Evolutionary conservation across 2,329 filamentous ascomycete genomes (phyloP).

Genomic region (Teratosphaeria destructans): DNA sequence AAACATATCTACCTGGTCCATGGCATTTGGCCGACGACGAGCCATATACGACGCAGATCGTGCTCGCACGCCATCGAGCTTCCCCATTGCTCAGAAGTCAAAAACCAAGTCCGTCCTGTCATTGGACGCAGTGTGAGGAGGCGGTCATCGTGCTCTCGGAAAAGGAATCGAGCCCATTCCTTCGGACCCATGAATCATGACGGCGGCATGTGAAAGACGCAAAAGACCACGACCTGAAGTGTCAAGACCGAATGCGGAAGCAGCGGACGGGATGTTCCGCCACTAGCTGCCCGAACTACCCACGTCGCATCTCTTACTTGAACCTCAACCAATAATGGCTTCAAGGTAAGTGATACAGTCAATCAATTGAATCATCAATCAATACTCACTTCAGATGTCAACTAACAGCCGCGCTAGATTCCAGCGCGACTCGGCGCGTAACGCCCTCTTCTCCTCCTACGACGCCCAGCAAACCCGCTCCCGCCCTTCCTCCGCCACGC

Average conservation of each 20-base stretch:
- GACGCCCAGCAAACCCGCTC: constrained; percentile 20
- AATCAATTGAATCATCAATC: not conserved
- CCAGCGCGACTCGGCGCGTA: constrained; percentile 29
- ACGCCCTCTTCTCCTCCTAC: constrained; percentile 31
- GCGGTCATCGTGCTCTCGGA: not conserved
- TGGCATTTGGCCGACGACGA: not conserved
- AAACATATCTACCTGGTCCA: not conserved
- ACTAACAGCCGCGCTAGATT: constrained; percentile 3
- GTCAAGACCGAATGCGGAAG: not conserved
- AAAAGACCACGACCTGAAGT: not conserved
- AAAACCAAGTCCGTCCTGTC: not conserved
- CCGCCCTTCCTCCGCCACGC: constrained; percentile 23
- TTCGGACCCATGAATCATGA: not conserved
- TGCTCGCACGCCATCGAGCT: not conserved
- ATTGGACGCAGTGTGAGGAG: not conserved
- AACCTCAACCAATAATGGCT: constrained; percentile 1
- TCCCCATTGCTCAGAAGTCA: not conserved
- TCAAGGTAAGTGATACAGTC: constrained; percentile 1
- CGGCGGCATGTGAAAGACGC: not conserved
- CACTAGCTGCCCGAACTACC: not conserved
- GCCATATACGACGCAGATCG: not conserved
- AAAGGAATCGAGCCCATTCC: too few relatives aligned
- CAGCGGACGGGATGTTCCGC: not conserved
- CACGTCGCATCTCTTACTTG: not conserved
- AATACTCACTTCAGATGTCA: not conserved